These are phyloP conservation scores for Suhomyces guaymorum DNA, from an alignment of 1,139 yeast species.

Conservation along the genomic window DNA sequence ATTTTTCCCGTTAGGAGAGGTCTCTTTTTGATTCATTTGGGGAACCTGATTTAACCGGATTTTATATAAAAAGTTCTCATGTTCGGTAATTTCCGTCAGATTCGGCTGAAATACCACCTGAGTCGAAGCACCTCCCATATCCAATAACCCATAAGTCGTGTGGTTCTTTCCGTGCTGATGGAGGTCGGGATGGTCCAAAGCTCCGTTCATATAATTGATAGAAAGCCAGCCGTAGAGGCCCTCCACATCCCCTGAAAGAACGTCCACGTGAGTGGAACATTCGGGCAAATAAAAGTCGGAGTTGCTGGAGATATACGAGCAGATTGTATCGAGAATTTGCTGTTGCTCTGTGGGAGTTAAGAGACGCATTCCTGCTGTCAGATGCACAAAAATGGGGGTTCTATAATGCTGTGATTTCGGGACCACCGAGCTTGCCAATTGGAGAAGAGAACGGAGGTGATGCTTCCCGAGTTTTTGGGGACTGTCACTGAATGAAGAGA, in stretches of 20 bases:
- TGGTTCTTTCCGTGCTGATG: conserved; percentile 56
- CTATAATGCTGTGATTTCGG: conserved; percentile 68
- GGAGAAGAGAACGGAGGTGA: conserved; percentile 58
- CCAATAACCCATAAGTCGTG: conserved; percentile 70
- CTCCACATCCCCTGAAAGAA: conserved; percentile 76
- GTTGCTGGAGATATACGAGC: conserved; percentile 52
- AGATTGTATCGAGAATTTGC: conserved; percentile 52
- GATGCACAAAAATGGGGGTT: conserved; percentile 76
- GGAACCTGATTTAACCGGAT: conserved; percentile 50
- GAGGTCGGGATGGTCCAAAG: conserved; percentile 50
- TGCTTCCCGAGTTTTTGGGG: conserved; percentile 59
- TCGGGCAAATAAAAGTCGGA: conserved; percentile 62
- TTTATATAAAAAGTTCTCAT: conserved; percentile 54
- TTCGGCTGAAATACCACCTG: conserved; percentile 81
- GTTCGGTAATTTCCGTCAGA: conserved; percentile 52
- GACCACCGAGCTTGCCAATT: conserved; percentile 56
- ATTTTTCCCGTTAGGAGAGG: neutral
- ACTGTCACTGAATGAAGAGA: conserved; percentile 53
- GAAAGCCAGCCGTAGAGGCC: conserved; percentile 85
- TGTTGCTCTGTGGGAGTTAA: conserved; percentile 56
- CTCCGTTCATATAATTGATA: conserved; percentile 65
- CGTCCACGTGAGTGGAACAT: conserved; percentile 60
- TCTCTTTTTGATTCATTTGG: too few species aligned
- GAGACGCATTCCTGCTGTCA: conserved; percentile 81
- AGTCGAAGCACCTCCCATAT: conserved; percentile 89